phyloP scores from a whole-genome alignment of 176 grass and related monocot genomes.

The Urochloa ruziziensis region DNA sequence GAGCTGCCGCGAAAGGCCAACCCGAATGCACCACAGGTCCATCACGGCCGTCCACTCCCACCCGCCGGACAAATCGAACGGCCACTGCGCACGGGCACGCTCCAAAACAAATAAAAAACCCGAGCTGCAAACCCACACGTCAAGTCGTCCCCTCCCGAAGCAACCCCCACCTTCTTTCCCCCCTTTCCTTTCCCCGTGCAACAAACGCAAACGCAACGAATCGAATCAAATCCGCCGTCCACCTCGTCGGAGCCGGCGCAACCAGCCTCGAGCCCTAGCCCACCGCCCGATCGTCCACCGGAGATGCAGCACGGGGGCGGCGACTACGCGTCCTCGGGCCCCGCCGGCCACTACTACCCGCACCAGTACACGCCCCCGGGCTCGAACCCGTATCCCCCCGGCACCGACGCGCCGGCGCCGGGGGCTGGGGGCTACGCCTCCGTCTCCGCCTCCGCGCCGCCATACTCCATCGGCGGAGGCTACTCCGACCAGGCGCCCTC shows the following conservation, averaged over 20 bases:
- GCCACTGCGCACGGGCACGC: neutral
- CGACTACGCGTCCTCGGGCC: conserved; percentile 47
- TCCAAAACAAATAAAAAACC: neutral
- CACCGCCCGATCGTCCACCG: neutral
- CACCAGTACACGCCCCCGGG: conserved; percentile 46
- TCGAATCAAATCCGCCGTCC: conserved; percentile 8
- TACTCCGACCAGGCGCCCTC: conserved; percentile 33
- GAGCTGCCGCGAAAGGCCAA: conserved; percentile 31
- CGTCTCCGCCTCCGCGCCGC: conserved; percentile 55
- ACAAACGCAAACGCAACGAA: conserved; percentile 49
- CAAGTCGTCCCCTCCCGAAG: conserved; percentile 16
- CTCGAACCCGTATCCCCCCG: conserved; percentile 16
- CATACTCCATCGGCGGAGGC: conserved; percentile 55
- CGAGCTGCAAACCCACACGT: neutral
- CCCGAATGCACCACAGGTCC: neutral
- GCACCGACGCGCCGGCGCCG: conserved; percentile 37
- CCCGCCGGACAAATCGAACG: conserved; percentile 14
- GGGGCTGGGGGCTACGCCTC: conserved; percentile 28
- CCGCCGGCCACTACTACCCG: conserved; percentile 53
- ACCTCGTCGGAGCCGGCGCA: neutral
- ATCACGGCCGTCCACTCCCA: conserved; percentile 29
- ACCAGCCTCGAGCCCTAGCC: neutral
- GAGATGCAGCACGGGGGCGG: conserved; percentile 63
- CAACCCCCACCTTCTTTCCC: conserved; percentile 22
- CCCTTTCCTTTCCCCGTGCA: conserved; percentile 14